A percentile compares a stretch with the other conserved stretches of the same genome.
Conservation (phyloP, 192 early-diverging fungal genomes). For the Coemansia sp. region DNA sequence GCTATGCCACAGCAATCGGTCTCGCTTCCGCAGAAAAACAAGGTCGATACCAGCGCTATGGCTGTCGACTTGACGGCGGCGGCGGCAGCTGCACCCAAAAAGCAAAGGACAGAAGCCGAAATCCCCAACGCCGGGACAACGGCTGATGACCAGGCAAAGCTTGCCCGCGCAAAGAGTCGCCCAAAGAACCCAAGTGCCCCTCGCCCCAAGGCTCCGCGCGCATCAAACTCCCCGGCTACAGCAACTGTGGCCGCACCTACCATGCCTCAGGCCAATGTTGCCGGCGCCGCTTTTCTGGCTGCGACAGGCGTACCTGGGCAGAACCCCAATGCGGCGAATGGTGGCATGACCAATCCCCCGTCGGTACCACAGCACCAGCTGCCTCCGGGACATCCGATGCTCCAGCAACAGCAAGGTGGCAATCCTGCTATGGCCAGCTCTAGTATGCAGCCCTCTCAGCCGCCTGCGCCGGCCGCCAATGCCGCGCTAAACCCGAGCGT, state of each 20-base stretch:
- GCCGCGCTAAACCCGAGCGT: background rate
- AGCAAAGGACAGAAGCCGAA: conserved; percentile 26
- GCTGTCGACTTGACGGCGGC: background rate
- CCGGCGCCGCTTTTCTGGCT: background rate
- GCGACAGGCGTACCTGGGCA: background rate
- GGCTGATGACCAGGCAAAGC: conserved; percentile 28
- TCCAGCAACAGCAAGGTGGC: conserved; percentile 1
- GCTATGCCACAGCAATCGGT: conserved; percentile 15
- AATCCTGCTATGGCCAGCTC: conserved; percentile 2
- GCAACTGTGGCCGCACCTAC: conserved; percentile 22
- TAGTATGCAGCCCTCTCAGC: background rate
- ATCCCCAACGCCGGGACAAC: conserved; percentile 1
- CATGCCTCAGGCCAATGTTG: background rate
- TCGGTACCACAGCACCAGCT: conserved; percentile 8
- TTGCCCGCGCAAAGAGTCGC: conserved; percentile 31
- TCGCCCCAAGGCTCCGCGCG: conserved; percentile 22
- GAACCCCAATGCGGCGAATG: background rate
- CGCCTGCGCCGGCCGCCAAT: background rate
- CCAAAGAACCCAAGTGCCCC: conserved; percentile 17
- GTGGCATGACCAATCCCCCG: background rate
- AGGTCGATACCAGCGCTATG: conserved; percentile 16
- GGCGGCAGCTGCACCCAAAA: conserved; percentile 12
- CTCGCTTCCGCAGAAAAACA: conserved; percentile 42
- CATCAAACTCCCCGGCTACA: conserved; percentile 47
- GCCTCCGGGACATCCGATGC: background rate